A percentile compares a stretch with the other conserved stretches of the same genome.
phyloP scores from a whole-genome alignment of 495 filamentous ascomycete genomes.

The Hamigera avellanea region DNA sequence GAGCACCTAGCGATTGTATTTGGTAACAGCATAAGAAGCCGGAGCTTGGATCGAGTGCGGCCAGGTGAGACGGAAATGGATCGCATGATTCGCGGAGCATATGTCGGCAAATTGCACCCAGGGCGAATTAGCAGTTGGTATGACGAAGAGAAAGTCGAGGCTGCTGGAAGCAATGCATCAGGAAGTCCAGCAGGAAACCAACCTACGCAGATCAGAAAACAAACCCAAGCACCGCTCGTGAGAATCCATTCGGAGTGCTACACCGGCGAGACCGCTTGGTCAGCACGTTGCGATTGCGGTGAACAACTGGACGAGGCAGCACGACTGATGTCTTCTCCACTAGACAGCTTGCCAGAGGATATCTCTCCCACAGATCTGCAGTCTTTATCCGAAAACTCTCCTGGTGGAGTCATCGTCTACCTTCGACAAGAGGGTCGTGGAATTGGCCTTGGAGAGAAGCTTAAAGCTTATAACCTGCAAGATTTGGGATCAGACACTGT shows the following conservation, averaged over 20 bases:
- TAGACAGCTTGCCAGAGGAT: conserved; percentile 23
- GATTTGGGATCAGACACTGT: conserved; percentile 93
- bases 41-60: conserved; percentile 63
- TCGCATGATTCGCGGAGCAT: conserved; percentile 89
- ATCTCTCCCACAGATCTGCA: conserved; percentile 15
- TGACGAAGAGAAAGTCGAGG: conserved; percentile 20
- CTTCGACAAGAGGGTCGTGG: conserved; percentile 91
- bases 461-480: conserved; percentile 97
- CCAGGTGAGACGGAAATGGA: conserved; percentile 93
- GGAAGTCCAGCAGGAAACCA: not conserved
- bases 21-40: conserved; percentile 69
- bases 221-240: conserved; percentile 52
- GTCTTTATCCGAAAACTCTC: conserved; percentile 38
- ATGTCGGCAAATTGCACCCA: conserved; percentile 76
- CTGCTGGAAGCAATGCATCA: conserved; percentile 1
- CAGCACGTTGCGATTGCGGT: conserved; percentile 91
- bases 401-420: conserved; percentile 88
- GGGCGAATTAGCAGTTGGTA: conserved; percentile 63
- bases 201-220: not conserved
- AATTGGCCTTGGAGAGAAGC: conserved; percentile 86
- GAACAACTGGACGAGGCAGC: conserved; percentile 97
- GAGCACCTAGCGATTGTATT: conserved; percentile 99
- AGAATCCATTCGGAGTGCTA: conserved; percentile 98
- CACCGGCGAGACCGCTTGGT: conserved; percentile 97
- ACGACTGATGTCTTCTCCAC: conserved; percentile 75